phyloP scores from a whole-genome alignment of 805 yeast genomes.

The Hanseniaspora mollemarum region DNA sequence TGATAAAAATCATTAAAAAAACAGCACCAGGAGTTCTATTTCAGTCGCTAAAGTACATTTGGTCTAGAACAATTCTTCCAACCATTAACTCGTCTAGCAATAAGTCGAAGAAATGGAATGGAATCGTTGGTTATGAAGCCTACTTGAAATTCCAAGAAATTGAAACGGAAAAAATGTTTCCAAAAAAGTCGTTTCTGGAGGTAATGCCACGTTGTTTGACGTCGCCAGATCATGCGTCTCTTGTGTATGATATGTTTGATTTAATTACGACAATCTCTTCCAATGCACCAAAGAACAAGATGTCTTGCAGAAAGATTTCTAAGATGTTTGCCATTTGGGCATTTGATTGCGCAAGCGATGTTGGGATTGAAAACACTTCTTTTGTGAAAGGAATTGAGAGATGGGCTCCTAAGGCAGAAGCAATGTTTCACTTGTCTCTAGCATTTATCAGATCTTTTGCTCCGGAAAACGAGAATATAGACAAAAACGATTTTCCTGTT shows the following conservation, averaged over 20 bases:
- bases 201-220: slow-evolving; percentile 76
- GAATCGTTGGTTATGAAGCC: slow-evolving; percentile 72
- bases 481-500: slow-evolving; percentile 47
- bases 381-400: slow-evolving; percentile 61
- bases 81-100: not conserved
- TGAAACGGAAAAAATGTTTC: slow-evolving; percentile 56
- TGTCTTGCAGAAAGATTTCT: slow-evolving; percentile 69
- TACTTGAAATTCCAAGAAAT: slow-evolving; percentile 56
- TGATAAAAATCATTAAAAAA: slow-evolving; percentile 34
- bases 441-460: slow-evolving; percentile 71
- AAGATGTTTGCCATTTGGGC: slow-evolving; percentile 87
- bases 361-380: slow-evolving; percentile 26
- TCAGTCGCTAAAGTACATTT: slow-evolving; percentile 65
- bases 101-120: slow-evolving; percentile 47
- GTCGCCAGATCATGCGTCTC: slow-evolving; percentile 79
- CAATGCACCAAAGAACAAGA: slow-evolving; percentile 62
- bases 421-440: slow-evolving; percentile 66
- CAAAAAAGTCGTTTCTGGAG: slow-evolving; percentile 61
- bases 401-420: slow-evolving; percentile 77
- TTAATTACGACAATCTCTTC: slow-evolving; percentile 65
- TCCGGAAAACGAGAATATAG: slow-evolving; percentile 40
- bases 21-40: slow-evolving; percentile 63
- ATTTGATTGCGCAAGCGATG: slow-evolving; percentile 36
- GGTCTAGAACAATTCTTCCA: slow-evolving; percentile 51
- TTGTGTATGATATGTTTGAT: slow-evolving; percentile 79